Percentiles rank a stretch among this genome's conserved stretches.
phyloP scores from a whole-genome alignment of 2,329 filamentous ascomycete genomes.

The Beauveria bassiana region DNA sequence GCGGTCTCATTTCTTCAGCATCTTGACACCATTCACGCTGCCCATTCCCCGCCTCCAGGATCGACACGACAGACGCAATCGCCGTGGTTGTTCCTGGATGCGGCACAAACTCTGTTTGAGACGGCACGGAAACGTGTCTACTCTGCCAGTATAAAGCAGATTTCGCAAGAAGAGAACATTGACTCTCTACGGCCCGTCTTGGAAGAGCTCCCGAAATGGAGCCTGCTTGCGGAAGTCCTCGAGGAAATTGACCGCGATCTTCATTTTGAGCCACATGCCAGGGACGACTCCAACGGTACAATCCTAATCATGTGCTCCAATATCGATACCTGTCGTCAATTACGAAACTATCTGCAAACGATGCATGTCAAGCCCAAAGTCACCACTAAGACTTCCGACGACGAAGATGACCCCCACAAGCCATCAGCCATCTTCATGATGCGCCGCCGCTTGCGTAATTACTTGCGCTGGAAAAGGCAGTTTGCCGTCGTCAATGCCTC shows the following conservation, averaged over 20 bases:
- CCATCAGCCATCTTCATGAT: slow-evolving; percentile 83
- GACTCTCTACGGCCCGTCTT: slow-evolving; percentile 70
- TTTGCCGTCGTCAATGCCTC: slow-evolving; percentile 78
- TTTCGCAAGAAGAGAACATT: slow-evolving; percentile 37
- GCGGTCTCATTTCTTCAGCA: slow-evolving; percentile 88
- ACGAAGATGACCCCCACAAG: slow-evolving; percentile 43
- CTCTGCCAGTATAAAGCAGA: slow-evolving; percentile 53
- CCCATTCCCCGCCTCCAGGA: slow-evolving; percentile 79
- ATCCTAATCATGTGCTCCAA: slow-evolving; percentile 95
- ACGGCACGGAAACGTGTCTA: slow-evolving; percentile 86
- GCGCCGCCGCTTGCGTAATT: slow-evolving; percentile 76
- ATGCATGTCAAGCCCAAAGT: slow-evolving; percentile 66
- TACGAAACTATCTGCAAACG: slow-evolving; percentile 83
- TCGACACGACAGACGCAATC: slow-evolving; percentile 84
- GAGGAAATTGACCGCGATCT: slow-evolving; percentile 89
- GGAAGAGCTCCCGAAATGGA: slow-evolving; percentile 94
- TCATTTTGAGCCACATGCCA: slow-evolving; percentile 69
- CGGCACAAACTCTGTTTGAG: slow-evolving; percentile 88
- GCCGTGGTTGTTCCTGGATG: slow-evolving; percentile 93
- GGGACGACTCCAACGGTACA: slow-evolving; percentile 82
- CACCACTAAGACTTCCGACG: slow-evolving; percentile 30
- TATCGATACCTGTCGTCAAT: slow-evolving; percentile 73
- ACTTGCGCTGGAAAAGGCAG: slow-evolving; percentile 83
- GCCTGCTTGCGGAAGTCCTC: slow-evolving; percentile 76
- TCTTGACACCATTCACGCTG: slow-evolving; percentile 86